A percentile compares a stretch with the other conserved stretches of the same genome.
Conservation (phyloP, 1,139 yeast species). For the Debaryomycetaceae sp. region DNA sequence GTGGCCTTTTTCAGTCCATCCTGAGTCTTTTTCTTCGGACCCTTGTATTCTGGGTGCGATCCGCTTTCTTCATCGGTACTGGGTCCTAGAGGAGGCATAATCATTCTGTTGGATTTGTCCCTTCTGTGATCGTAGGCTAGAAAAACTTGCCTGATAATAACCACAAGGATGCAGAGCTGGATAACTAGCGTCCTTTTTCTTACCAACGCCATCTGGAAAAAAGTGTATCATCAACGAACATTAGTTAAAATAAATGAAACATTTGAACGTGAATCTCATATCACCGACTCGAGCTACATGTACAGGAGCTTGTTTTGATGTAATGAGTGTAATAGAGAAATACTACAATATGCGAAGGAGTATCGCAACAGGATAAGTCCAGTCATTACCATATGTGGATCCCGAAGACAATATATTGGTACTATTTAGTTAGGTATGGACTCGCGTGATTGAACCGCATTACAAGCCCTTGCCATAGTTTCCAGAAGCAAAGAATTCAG, state of each 20-base stretch:
- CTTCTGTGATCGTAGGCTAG: background rate
- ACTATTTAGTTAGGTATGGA: background rate
- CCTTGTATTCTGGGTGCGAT: background rate
- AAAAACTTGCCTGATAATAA: background rate
- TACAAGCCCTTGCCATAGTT: slow-evolving; percentile 88
- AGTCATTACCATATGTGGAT: no score
- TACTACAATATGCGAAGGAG: no score
- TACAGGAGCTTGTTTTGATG: no score
- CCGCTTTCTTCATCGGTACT: background rate
- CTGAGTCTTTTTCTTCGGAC: background rate
- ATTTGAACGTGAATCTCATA: no score
- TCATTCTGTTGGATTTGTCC: background rate
- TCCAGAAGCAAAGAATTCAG: slow-evolving; percentile 73
- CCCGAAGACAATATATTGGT: no score
- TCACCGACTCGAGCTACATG: no score
- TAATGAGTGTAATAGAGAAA: no score
- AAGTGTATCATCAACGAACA: no score
- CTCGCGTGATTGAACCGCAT: slow-evolving; percentile 4
- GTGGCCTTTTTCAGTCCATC: background rate
- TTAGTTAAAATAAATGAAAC: no score
- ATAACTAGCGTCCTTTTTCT: background rate
- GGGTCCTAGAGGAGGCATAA: background rate
- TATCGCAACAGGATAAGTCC: no score
- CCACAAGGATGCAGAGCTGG: background rate
- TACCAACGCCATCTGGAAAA: background rate